A percentile compares a stretch with the other conserved stretches of the same genome.
phyloP scores from a whole-genome alignment of 805 yeast genomes.

The Saccharomycopsis fibuligera region DNA sequence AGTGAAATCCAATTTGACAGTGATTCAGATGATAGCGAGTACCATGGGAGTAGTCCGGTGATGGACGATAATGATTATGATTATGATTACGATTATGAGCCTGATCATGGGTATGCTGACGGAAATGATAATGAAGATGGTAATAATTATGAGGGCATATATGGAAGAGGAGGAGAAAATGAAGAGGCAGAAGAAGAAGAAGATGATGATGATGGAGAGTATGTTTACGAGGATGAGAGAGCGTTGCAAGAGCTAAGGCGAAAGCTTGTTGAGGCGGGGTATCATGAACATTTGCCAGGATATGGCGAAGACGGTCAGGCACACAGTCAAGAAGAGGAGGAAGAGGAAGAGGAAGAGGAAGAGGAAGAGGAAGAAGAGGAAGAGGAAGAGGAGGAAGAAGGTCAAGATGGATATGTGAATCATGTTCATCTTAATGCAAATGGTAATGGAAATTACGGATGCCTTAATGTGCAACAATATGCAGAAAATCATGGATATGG shows the following conservation, averaged over 20 bases:
- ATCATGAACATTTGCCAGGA: too few species aligned
- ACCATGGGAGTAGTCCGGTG: conserved; percentile 1
- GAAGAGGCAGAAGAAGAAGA: conserved; percentile 2
- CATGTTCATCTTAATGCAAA: too few species aligned
- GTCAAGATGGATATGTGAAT: too few species aligned
- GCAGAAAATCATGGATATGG: too few species aligned
- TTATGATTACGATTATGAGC: conserved; percentile 21
- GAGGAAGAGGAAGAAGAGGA: background rate
- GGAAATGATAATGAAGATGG: conserved; percentile 11
- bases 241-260: too few species aligned
- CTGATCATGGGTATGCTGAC: conserved; percentile 8
- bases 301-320: too few species aligned
- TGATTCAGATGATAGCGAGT: conserved; percentile 14
- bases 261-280: too few species aligned
- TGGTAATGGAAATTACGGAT: too few species aligned
- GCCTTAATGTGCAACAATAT: too few species aligned
- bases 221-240: too few species aligned
- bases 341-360: conserved; percentile 1
- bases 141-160: background rate
- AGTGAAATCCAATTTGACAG: conserved; percentile 13
- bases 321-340: too few species aligned
- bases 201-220: conserved; percentile 2
- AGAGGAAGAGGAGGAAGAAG: conserved; percentile 3
- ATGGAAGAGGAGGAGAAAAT: background rate
- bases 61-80: conserved; percentile 16